Base-by-base conservation (phyloP, 2,329 filamentous ascomycete species). In the Aspergillus tubingensis region DNA sequence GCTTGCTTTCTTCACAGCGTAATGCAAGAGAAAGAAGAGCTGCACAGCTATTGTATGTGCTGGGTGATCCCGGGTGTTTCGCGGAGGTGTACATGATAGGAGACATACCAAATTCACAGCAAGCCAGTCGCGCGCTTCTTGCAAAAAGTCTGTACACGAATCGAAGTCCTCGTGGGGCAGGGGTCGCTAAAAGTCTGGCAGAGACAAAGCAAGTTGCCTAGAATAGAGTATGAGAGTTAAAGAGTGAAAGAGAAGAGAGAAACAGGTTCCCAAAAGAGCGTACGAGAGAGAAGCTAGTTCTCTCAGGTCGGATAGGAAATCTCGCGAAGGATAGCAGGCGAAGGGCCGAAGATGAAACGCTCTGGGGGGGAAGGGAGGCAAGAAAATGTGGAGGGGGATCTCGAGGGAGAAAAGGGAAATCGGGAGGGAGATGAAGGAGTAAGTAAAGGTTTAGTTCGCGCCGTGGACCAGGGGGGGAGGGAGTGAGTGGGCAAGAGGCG, bases 291-390 rank as follows among this genome's bases (percentile, higher is more conserved):
- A 71, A 62, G 67, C 63, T 62, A 68, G 69, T 72, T 44, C 74
- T 65, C 72, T 76, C 75, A 69, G 74, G 76, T 77, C 72, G 72
- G 74, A 75, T 68, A 68, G 71, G 72, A 77, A 75, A 71, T 69
- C 72, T 72, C 70, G 62, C 67, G 50, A 60, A 50, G 62, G 60
- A 62, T 58, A 58, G 65, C 66, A 68, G 67, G 69, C 66, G 63
- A 63, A 64, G 67, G 41, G 63, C 49, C 53, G 44, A 58, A 54
- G 52, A 67, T 59, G 56, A 60, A 66, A 54, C 60, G 59, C 61
- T 65, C 62, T 58, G 61, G 59, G 63, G 63, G 62, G 50, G 62
- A 58, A 56, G 58, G 66, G 60, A 58, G 54, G 55, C 64, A 66
- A 65, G 64, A 69, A 67, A 65, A 67, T 60, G 61, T 58, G 59